Percentiles rank a stretch among this genome's conserved stretches.
These are phyloP conservation scores for Myxozyma monticola DNA, from an alignment of 805 yeast species.

Conservation along the genomic window DNA sequence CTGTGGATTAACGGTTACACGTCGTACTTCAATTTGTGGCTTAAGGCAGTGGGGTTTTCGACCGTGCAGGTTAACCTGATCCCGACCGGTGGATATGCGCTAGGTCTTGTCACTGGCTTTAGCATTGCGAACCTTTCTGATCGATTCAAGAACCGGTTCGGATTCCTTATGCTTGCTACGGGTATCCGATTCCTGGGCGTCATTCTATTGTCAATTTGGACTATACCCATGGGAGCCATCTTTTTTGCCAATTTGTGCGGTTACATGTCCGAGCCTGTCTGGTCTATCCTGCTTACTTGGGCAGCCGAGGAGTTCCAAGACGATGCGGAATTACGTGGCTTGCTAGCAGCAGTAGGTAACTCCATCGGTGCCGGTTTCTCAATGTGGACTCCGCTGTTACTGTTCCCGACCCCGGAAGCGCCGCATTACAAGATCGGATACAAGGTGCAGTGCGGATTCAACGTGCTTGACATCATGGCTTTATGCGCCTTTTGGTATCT, in stretches of 20 bases:
- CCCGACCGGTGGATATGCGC: conserved; percentile 42
- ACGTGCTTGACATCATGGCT: conserved; percentile 20
- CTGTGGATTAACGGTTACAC: conserved; percentile 15
- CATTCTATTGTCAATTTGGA: conserved; percentile 15
- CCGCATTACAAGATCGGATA: conserved; percentile 23
- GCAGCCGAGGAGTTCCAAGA: conserved; percentile 27
- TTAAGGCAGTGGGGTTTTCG: conserved; percentile 34
- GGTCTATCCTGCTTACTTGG: conserved; percentile 24
- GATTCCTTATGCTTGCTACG: conserved; percentile 31
- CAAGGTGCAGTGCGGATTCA: conserved; percentile 3
- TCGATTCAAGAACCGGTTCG: conserved; percentile 36
- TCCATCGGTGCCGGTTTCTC: conserved; percentile 18
- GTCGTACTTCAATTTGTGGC: conserved; percentile 38
- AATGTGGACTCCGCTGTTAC: conserved; percentile 31
- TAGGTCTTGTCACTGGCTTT: conserved; percentile 36
- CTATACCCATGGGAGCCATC: conserved; percentile 19
- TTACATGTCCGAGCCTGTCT: conserved; percentile 23
- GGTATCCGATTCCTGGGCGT: conserved; percentile 14
- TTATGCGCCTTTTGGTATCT: conserved; percentile 14
- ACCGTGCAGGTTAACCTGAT: conserved; percentile 37
- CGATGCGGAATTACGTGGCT: conserved; percentile 24
- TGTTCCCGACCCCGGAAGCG: conserved; percentile 21
- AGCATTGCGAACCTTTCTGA: conserved; percentile 38
- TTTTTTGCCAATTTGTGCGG: conserved; percentile 19
- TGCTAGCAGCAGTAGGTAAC: conserved; percentile 23